phyloP scores from a whole-genome alignment of 441 rosid species.

The Arabidopsis hybrid region DNA sequence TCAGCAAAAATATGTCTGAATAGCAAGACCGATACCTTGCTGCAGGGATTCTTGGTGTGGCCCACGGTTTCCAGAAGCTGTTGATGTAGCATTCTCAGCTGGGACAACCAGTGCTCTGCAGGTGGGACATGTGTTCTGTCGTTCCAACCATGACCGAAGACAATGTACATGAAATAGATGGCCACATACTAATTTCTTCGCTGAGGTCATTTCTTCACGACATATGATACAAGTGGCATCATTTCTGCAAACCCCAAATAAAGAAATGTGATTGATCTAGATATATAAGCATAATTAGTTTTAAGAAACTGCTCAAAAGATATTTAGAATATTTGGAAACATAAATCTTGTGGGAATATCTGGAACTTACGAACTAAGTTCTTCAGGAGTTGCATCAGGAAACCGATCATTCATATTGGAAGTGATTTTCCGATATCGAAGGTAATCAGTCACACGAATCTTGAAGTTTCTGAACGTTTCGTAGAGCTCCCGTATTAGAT shows the following conservation, averaged over 20 bases:
- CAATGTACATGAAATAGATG: slow-evolving; percentile 98
- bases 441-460: slow-evolving; percentile 89
- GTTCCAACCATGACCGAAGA: slow-evolving; percentile 97
- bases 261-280: slow-evolving; percentile 49
- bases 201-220: slow-evolving; percentile 96
- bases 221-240: slow-evolving; percentile 98
- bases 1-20: not conserved
- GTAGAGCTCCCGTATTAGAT: slow-evolving; percentile 90
- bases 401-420: slow-evolving; percentile 98
- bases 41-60: slow-evolving; percentile 55
- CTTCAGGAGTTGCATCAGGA: slow-evolving; percentile 96
- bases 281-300: slow-evolving; percentile 48
- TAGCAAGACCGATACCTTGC: slow-evolving; percentile 55
- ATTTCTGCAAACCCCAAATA: slow-evolving; percentile 79
- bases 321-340: not conserved
- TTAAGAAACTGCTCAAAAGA: too few species aligned
- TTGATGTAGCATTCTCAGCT: slow-evolving; percentile 64
- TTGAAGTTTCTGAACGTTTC: slow-evolving; percentile 97
- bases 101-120: slow-evolving; percentile 96
- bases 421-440: slow-evolving; percentile 89
- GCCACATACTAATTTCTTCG: slow-evolving; percentile 91
- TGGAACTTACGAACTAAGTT: slow-evolving; percentile 76
- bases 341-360: slow-evolving; percentile 3
- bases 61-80: slow-evolving; percentile 64
- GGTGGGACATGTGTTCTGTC: slow-evolving; percentile 97